Base-by-base conservation (phyloP, 75 land plant genomes). In the Pinus albicaulis region DNA sequence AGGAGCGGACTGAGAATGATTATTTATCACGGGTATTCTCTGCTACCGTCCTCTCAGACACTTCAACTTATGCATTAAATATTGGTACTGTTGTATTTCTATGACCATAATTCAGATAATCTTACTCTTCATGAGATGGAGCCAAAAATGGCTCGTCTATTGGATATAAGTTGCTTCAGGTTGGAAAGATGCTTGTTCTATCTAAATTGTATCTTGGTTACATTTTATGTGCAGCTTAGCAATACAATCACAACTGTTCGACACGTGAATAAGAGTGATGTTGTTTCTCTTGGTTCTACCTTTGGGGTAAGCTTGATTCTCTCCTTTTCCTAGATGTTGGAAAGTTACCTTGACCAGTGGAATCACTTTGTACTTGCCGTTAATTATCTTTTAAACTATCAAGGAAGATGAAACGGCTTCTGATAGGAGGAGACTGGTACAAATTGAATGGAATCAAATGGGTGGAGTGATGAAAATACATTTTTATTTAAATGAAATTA, bases 201-300 rank as follows among this genome's bases (percentile, higher is more conserved):
- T 36, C 71, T 68, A 38, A 38, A 28, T 41, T 68, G 52, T 36
- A n/a, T 66, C 38, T 22, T 68, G 17, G 19, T 68, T 41, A 22
- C 48, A 7, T 78, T 82, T 23, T 73, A 26, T 75, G 31, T 80
- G 77, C 72, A 97, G 99, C 76, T 97, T 73, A 90, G 80, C 56
- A 88, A 90, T 84, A 88, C 91, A 15, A 84, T 97, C 22, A 97
- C 95, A 63, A 24, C 92, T 22, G 75, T 97, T 76, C 84, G 99
- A 63, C 95, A 88, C 82, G 89, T 97, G 26, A 97, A 97, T 82
- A 97, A 89, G 80, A 94, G 87, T 57, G 98, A 97, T 88, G 99
- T 92, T 12, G 88, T 94, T 36, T 89, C 95, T 19, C 90, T 97
- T 62, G 99, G 99, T 48, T 90, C 98, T 52, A 76, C 95, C 53